phyloP scores from a whole-genome alignment of 1,284 basidiomycete species.

The Fomitopsis betulina region DNA sequence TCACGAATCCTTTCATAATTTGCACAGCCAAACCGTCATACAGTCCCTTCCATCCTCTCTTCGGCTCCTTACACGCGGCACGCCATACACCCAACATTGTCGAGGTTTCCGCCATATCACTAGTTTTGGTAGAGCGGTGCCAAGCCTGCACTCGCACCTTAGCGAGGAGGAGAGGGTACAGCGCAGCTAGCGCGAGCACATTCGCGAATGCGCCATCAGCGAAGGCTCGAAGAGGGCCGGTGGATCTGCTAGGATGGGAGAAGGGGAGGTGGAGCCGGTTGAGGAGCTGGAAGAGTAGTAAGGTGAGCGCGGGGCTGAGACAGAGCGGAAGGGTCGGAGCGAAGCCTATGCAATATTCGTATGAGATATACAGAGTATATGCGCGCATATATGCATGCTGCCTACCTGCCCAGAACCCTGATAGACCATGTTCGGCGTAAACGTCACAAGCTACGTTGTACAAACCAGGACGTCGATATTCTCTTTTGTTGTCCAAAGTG shows the following conservation, averaged over 20 bases:
- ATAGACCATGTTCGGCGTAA: constrained; percentile 41
- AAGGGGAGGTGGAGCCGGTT: constrained; percentile 27
- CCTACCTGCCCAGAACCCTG: constrained; percentile 53
- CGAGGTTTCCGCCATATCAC: constrained; percentile 18
- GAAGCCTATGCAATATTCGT: constrained; percentile 35
- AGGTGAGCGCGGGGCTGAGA: constrained; percentile 50
- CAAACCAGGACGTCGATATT: constrained; percentile 19
- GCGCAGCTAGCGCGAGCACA: constrained; percentile 32
- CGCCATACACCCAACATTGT: constrained; percentile 21
- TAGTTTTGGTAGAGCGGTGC: constrained; percentile 15
- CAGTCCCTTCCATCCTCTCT: constrained; percentile 33
- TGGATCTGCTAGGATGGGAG: not conserved
- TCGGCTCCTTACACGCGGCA: constrained; percentile 11
- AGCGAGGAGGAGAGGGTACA: constrained; percentile 54
- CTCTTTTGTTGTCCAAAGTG: constrained; percentile 5
- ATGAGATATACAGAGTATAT: not conserved
- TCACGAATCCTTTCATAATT: constrained; percentile 49
- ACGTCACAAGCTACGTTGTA: constrained; percentile 33
- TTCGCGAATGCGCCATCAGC: constrained; percentile 49
- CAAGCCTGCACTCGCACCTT: constrained; percentile 49
- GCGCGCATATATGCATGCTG: constrained; percentile 6
- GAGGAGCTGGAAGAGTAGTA: constrained; percentile 50
- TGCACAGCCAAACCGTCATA: constrained; percentile 53
- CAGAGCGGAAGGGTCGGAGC: constrained; percentile 43
- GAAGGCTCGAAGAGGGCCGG: constrained; percentile 38